These are phyloP conservation scores for Mucor mucedo DNA, from an alignment of 371 early-diverging fungal species.

Conservation along the genomic window DNA sequence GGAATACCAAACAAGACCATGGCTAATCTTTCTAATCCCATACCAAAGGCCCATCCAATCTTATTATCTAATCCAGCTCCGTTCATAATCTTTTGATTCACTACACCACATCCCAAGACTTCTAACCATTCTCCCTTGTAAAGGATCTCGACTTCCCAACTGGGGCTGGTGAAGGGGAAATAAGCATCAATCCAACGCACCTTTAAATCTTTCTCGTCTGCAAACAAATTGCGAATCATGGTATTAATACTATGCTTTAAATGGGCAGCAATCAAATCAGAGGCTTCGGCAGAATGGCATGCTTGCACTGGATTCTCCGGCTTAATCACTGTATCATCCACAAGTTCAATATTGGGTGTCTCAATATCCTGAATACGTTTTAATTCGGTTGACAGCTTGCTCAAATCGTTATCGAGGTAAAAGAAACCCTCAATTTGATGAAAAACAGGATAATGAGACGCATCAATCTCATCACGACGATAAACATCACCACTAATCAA, in stretches of 20 bases:
- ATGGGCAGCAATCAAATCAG: conserved; percentile 66
- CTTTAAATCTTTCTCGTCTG: conserved; percentile 66
- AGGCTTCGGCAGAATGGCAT: conserved; percentile 56
- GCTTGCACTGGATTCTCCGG: conserved; percentile 64
- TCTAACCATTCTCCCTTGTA: conserved; percentile 96
- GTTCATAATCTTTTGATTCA: conserved; percentile 83
- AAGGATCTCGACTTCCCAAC: conserved; percentile 95
- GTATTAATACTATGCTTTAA: conserved; percentile 81
- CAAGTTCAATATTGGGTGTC: conserved; percentile 58
- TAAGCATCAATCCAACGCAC: conserved; percentile 96
- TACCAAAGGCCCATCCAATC: conserved; percentile 97
- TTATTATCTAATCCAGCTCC: conserved; percentile 69
- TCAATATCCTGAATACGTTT: conserved; percentile 20
- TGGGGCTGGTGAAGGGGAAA: conserved; percentile 96
- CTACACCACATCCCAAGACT: conserved; percentile 93
- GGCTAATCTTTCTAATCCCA: conserved; percentile 96
- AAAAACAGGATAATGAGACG: conserved; percentile 95
- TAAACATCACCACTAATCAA: conserved; percentile 95
- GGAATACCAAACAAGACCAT: conserved; percentile 96
- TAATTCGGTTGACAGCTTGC: conserved; percentile 30
- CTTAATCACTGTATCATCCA: conserved; percentile 61
- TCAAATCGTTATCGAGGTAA: conserved; percentile 48
- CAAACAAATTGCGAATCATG: conserved; percentile 77
- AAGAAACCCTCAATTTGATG: conserved; percentile 97
- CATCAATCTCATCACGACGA: conserved; percentile 96